Evolutionary conservation across 2,329 filamentous ascomycete species (phyloP), one percentile per base, ranked within the genome.

Genomic region (Aureobasidium sp.): DNA sequence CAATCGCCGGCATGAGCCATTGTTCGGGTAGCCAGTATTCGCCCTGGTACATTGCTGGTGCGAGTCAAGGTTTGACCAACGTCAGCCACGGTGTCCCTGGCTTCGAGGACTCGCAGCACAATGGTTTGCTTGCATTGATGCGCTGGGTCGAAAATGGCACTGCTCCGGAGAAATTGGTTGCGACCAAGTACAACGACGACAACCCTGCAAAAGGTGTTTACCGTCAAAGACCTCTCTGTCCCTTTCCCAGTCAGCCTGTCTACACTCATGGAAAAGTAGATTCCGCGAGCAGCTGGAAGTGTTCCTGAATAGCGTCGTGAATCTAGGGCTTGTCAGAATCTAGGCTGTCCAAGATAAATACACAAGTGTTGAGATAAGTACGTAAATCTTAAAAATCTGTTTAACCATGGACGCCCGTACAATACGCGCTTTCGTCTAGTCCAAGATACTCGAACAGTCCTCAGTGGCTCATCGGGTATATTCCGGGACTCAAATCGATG

Each of bases 1-100:
- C 75, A 27, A 79, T 79, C 69, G 78, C 69, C 63, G 83, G 82
- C 8, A 80, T 82, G 73, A 73, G 70, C 2, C 82, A 84, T 68
- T 84, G 82, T 67, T 64, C 77, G 78, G 65, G 67, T 1, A 78
- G 78, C 1, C 67, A 71, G 25, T 71, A 58, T 11, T 22, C 55
- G 2, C 55, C 55, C 4, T 59, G 56, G 56, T 59, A 49, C 11
- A 49, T 59, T 15, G 56, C 14, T 12, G 56, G 56, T 17, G 75
- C 31, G 68, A 75, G 34, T 29, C 77, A 77, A 0, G 72, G 70
- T 2, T 77, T 75, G 67, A 75, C 76, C 4, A 76, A 76, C 14
- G 44, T 41, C 17, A 49, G 44, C 44, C 44, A 59, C 8, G 56
- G 56, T 14, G 56, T 72, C 27, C 72, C 70, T 6, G 70, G 72